Percentiles rank a stretch among this genome's conserved stretches.
Evolutionary conservation across 2,329 filamentous ascomycete genomes (phyloP).

Genomic region (Claviceps sp.): DNA sequence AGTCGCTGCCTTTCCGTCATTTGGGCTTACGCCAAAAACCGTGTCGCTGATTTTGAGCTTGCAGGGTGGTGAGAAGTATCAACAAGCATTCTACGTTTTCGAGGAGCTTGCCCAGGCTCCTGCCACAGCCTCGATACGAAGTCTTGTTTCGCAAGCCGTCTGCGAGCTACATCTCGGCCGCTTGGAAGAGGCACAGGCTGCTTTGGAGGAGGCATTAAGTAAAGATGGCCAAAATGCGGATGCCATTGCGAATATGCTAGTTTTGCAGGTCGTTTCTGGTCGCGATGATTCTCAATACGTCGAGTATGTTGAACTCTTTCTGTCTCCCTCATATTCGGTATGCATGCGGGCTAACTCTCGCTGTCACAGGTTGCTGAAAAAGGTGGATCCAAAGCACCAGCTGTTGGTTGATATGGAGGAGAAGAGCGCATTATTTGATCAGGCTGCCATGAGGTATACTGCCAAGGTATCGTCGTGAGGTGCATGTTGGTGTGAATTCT

Average conservation of each 20-base stretch:
- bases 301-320: conserved; percentile 34
- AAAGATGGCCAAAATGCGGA: conserved; percentile 60
- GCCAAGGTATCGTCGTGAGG: conserved; percentile 55
- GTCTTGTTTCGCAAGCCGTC: conserved; percentile 76
- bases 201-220: conserved; percentile 65
- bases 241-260: conserved; percentile 70
- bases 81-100: conserved; percentile 93
- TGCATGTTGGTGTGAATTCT: conserved; percentile 6
- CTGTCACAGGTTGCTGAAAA: conserved; percentile 37
- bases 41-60: conserved; percentile 14
- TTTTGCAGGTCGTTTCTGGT: conserved; percentile 64
- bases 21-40: not conserved
- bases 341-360: conserved; percentile 11
- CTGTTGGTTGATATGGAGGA: conserved; percentile 63
- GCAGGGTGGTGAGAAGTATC: conserved; percentile 88
- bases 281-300: conserved; percentile 52
- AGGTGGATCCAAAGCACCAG: conserved; percentile 51
- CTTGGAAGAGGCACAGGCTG: conserved; percentile 76
- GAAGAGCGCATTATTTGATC: conserved; percentile 81
- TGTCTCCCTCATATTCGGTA: no score
- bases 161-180: conserved; percentile 84
- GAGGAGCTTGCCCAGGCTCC: conserved; percentile 88
- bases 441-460: conserved; percentile 73
- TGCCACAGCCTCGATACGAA: conserved; percentile 61
- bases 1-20: conserved; percentile 3